phyloP scores from a whole-genome alignment of 2,329 filamentous ascomycete species.

The Phaeoacremonium minimum region DNA sequence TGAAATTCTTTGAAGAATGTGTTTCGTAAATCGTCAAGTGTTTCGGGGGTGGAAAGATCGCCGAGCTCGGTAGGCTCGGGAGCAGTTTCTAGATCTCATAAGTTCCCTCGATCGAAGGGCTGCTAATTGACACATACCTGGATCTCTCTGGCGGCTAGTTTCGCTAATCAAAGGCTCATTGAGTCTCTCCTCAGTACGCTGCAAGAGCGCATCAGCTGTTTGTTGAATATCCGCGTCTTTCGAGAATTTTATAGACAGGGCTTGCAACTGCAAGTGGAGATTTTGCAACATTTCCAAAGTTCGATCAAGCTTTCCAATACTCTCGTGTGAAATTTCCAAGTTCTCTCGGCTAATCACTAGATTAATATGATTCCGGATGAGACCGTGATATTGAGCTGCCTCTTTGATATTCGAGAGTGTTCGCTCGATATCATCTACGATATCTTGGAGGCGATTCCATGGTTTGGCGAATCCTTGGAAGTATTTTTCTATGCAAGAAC shows the following conservation, averaged over 20 bases:
- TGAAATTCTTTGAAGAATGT: constrained; percentile 1
- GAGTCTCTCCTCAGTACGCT: background rate
- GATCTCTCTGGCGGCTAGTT: too few relatives aligned
- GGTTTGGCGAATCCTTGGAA: background rate
- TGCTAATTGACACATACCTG: too few relatives aligned
- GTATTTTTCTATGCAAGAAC: background rate
- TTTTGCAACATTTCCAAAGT: too few relatives aligned
- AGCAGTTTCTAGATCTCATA: too few relatives aligned
- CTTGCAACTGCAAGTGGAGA: too few relatives aligned
- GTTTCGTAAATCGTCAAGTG: background rate
- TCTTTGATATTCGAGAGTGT: background rate
- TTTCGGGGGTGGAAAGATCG: too few relatives aligned
- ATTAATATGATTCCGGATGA: background rate
- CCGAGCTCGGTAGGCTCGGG: too few relatives aligned
- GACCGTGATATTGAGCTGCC: background rate
- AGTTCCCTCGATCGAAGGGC: too few relatives aligned
- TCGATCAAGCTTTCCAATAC: too few relatives aligned
- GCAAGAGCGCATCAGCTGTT: background rate
- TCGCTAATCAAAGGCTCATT: background rate
- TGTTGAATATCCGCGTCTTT: constrained; percentile 2
- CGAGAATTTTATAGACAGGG: too few relatives aligned
- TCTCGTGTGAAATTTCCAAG: background rate
- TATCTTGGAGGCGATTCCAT: constrained; percentile 2
- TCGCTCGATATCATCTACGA: constrained; percentile 1
- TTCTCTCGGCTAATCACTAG: background rate